These are phyloP conservation scores for Senecio squalidus DNA, from an alignment of 140 eudicot species.

Conservation along the genomic window DNA sequence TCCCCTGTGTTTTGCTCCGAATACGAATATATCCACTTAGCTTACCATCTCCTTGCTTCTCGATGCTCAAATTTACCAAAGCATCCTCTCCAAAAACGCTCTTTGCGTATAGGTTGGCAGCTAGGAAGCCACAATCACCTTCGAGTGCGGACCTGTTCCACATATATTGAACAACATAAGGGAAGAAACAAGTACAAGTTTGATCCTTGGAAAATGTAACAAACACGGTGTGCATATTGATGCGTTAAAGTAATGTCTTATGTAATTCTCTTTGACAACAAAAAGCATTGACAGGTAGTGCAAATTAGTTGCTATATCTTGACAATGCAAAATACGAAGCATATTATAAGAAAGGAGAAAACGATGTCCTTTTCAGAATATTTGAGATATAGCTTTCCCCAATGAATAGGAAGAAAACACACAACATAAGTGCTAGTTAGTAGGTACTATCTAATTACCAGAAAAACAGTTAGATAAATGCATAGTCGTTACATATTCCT, in stretches of 20 bases:
- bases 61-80: slow-evolving; percentile 77
- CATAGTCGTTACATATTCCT: neutral
- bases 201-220: neutral
- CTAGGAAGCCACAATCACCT: slow-evolving; percentile 86
- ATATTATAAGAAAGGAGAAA: too few species aligned
- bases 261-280: neutral
- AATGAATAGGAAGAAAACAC: neutral
- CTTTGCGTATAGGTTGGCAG: slow-evolving; percentile 86
- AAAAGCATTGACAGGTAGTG: too few species aligned
- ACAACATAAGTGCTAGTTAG: neutral
- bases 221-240: neutral
- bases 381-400: neutral
- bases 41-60: slow-evolving; percentile 83
- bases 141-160: slow-evolving; percentile 69
- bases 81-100: slow-evolving; percentile 97
- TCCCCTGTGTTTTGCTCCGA: slow-evolving; percentile 98
- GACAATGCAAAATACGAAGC: too few species aligned
- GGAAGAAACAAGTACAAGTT: neutral
- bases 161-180: neutral
- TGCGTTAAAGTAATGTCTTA: neutral
- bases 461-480: neutral
- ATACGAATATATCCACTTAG: slow-evolving; percentile 96
- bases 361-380: neutral
- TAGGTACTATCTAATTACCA: too few species aligned
- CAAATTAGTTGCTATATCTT: too few species aligned